Percentiles rank a stretch among this genome's conserved stretches.
These are phyloP conservation scores for Urochloa ruziziensis DNA, from an alignment of 176 grass and related monocot genomes.

Conservation along the genomic window DNA sequence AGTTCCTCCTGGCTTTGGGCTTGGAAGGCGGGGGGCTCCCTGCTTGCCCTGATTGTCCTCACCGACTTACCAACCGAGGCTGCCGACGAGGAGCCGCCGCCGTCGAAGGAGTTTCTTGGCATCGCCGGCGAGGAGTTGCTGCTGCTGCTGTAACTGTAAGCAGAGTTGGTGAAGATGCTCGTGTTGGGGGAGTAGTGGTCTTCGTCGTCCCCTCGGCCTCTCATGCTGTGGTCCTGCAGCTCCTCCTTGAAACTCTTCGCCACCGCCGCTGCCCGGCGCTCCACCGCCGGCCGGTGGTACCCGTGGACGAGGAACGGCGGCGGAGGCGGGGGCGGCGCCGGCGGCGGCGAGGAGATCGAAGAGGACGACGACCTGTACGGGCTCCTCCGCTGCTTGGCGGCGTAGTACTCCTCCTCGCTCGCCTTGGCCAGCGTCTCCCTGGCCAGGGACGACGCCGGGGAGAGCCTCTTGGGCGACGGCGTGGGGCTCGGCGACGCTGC, in stretches of 20 bases:
- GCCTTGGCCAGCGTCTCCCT: conserved; percentile 47
- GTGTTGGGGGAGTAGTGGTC: neutral
- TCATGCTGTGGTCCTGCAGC: conserved; percentile 60
- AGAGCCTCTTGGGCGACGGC: conserved; percentile 34
- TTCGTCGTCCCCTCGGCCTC: conserved; percentile 15
- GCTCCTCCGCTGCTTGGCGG: conserved; percentile 47
- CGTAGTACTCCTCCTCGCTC: conserved; percentile 46
- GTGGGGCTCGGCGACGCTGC: conserved; percentile 31
- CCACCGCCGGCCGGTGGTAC: conserved; percentile 34
- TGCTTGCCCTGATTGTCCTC: conserved; percentile 53
- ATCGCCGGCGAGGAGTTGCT: conserved; percentile 42
- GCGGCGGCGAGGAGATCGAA: conserved; percentile 23
- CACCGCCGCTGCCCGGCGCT: conserved; percentile 29
- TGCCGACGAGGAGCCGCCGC: conserved; percentile 17
- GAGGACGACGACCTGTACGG: conserved; percentile 34
- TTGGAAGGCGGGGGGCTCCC: conserved; percentile 25
- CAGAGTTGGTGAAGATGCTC: neutral
- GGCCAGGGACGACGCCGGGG: conserved; percentile 50
- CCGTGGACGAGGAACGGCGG: conserved; percentile 61
- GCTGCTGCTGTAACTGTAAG: conserved; percentile 28
- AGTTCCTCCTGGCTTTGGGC: conserved; percentile 30
- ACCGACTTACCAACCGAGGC: conserved; percentile 45
- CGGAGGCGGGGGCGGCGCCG: conserved; percentile 67
- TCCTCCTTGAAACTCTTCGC: conserved; percentile 83
- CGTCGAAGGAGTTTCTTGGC: conserved; percentile 46